phyloP scores from a whole-genome alignment of 331 rosid species.

The Quercus tomentella region DNA sequence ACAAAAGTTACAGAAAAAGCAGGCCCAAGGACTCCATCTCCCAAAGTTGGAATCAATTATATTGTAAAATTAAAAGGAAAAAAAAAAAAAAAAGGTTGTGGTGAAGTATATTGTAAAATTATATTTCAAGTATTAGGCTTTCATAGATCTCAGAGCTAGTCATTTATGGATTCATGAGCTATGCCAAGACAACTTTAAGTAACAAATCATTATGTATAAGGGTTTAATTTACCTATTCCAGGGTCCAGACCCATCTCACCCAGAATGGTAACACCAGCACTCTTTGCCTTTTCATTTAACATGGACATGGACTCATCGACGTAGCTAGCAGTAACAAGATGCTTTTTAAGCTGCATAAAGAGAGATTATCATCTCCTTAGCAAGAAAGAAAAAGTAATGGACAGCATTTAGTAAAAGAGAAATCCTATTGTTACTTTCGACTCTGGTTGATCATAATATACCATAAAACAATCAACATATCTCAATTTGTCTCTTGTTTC shows the following conservation, averaged over 20 bases:
- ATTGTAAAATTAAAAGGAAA: neutral
- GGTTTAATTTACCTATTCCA: conserved; percentile 69
- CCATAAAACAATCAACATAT: neutral
- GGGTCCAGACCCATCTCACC: conserved; percentile 99
- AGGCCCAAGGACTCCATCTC: neutral
- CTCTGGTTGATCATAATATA: neutral
- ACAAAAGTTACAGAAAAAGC: conserved; percentile 3
- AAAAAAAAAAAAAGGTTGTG: neutral
- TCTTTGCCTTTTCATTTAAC: conserved; percentile 76
- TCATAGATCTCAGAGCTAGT: neutral
- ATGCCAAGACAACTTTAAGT: neutral
- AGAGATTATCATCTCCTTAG: conserved; percentile 20
- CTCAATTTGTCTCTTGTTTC: neutral
- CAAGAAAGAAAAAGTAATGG: conserved; percentile 4
- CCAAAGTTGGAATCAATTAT: conserved; percentile 12
- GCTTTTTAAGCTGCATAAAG: conserved; percentile 67
- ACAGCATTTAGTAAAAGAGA: neutral
- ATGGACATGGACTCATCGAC: conserved; percentile 70
- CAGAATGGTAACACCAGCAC: conserved; percentile 79
- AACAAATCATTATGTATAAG: conserved; percentile 5
- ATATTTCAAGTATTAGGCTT: neutral
- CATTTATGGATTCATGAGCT: neutral
- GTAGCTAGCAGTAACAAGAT: conserved; percentile 96
- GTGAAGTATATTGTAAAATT: neutral
- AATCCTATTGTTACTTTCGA: neutral